Evolutionary conservation across 306 rosid species (phyloP).

Genomic region (Biancaea sappan): DNA sequence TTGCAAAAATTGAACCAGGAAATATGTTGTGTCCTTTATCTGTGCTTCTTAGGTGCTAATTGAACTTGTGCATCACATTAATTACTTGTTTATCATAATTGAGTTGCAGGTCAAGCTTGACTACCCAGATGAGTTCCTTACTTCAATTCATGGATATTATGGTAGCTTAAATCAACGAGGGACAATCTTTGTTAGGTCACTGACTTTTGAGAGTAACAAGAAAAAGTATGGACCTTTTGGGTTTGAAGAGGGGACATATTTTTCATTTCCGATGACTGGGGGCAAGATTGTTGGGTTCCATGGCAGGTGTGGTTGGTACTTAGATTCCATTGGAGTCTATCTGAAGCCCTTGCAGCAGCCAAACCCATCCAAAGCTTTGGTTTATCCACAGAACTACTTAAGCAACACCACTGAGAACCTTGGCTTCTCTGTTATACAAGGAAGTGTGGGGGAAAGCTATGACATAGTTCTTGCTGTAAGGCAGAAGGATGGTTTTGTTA

Average conservation of each 20-base stretch:
- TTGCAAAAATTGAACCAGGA: not conserved
- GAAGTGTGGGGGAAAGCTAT: slow-evolving; percentile 65
- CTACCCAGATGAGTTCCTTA: slow-evolving; percentile 64
- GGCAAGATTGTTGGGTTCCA: slow-evolving; percentile 88
- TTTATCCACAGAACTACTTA: slow-evolving; percentile 41
- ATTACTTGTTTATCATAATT: slow-evolving; percentile 23
- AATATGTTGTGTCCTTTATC: no score
- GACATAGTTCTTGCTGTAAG: slow-evolving; percentile 82
- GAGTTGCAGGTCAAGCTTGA: slow-evolving; percentile 63
- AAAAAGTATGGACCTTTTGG: slow-evolving; percentile 70
- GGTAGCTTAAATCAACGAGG: slow-evolving; percentile 56
- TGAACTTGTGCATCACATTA: slow-evolving; percentile 18
- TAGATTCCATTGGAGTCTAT: slow-evolving; percentile 86
- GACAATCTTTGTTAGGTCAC: slow-evolving; percentile 51
- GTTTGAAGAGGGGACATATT: slow-evolving; percentile 56
- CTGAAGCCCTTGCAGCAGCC: slow-evolving; percentile 51
- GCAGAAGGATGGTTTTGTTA: slow-evolving; percentile 59
- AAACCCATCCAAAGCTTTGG: slow-evolving; percentile 44
- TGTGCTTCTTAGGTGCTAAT: not conserved
- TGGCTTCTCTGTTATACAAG: slow-evolving; percentile 75
- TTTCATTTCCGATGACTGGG: slow-evolving; percentile 57
- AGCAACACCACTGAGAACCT: slow-evolving; percentile 37
- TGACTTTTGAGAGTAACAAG: slow-evolving; percentile 63
- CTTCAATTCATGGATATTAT: slow-evolving; percentile 63
- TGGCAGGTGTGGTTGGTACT: slow-evolving; percentile 74